Base-by-base conservation (phyloP, 1,284 basidiomycete genomes). In the Leccinum angustisporum region DNA sequence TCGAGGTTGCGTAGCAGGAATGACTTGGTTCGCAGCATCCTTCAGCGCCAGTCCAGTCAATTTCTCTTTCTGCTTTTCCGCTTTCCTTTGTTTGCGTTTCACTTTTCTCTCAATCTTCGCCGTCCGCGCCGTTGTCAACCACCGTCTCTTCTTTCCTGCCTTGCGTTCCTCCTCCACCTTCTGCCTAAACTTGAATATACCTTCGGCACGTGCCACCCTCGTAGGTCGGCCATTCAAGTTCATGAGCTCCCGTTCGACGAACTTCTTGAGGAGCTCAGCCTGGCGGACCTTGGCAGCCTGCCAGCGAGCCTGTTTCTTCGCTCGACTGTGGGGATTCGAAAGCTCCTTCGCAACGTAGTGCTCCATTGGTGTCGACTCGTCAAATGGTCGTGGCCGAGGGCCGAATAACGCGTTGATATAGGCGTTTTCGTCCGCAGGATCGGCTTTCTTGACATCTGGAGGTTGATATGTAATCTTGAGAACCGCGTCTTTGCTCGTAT, bases 231-330 rank as follows among this genome's bases (percentile, higher is more conserved):
- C 86, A 54, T 81, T 78, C 59, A 87, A 70, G 61, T 84, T 74
- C 61, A 78, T 76, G 65, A 86, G 69, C 66, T 91, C 91, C 10
- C 78, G 78, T 27, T 77, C 73, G 57, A 86, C 77, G 66, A 84
- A 83, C 62, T 84, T 76, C 64, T 81, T 77, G 58, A 88, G 77
- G 59, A 87, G 76, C 16, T 75, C 73, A 52, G 80, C 78, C 70
- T 80, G 82, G 65, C 79, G 77, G 18, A 72, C 69, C 66, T 81
- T 79, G 65, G 79, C 80, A 6, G 79, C 78, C 70, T 90, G 83
- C 87, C 88, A 92, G 64, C 91, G 84, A 53, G 79, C 78, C 67
- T 90, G 86, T 72, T 90, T 91, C 80, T 90, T 92, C 9, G 88
- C 87, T 25, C 90, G 86, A 13, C 88, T 86, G 70, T 92, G 88